Base-by-base conservation (phyloP, 805 yeast genomes). In the Saccharomycopsis sp. region DNA sequence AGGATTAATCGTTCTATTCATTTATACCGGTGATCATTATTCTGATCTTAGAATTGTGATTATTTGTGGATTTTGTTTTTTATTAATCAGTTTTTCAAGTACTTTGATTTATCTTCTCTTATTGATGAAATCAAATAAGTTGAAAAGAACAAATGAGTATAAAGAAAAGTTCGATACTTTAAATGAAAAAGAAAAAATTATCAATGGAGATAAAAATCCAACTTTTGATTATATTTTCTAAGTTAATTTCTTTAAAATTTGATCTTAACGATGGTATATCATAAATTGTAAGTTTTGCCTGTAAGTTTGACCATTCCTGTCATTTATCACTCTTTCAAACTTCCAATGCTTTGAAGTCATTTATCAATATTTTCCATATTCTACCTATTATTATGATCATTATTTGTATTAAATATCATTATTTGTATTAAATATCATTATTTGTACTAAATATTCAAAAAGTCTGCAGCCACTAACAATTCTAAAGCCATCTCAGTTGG, bases 401-500 rank as follows among this genome's bases (percentile, higher is more conserved):
- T n/a, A n/a, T n/a, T n/a, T n/a, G n/a, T n/a, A n/a, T n/a, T n/a
- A n/a, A n/a, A n/a, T n/a, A n/a, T n/a, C n/a, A n/a, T n/a, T n/a
- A n/a, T n/a, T n/a, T n/a, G n/a, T n/a, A n/a, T n/a, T n/a, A n/a
- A n/a, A n/a, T n/a, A n/a, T n/a, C n/a, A n/a, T n/a, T n/a, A n/a
- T n/a, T 13, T n/a, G 17, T n/a, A 31, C 32, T 35, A 74, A 31
- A 76, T 78, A 51, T 84, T 89, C 51, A 86, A 61, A 56, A 74
- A 89, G 56, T 92, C 98, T 2, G 97, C 95, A 20, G 95, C 95
- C 28, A 92, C 89, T 34, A 92, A 60, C 49, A 89, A 62, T 55
- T 92, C 97, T 46, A 89, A 63, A 0, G 97, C 95, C 74, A 89
- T 72, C 50, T 86, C 96, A 0, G 96, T 88, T 1, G 97, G 96